Evolutionary conservation across 2,329 filamentous ascomycete species (phyloP).

Genomic region (Pestalotiopsis sp.): DNA sequence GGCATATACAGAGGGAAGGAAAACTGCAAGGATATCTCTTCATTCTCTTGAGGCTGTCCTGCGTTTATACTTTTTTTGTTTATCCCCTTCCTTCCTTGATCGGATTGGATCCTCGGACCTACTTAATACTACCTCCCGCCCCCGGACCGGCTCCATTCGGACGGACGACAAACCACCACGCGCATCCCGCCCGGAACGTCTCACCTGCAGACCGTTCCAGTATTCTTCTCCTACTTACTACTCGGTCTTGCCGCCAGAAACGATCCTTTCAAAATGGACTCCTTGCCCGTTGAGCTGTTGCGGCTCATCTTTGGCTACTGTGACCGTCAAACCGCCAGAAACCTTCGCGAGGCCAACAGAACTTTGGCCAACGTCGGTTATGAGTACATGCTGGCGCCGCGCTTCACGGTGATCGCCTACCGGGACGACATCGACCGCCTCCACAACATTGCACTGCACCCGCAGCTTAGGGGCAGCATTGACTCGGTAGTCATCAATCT

Average conservation of each 20-base stretch:
- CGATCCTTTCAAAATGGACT: constrained; percentile 28
- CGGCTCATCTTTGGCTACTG: constrained; percentile 45
- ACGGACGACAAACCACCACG: neutral
- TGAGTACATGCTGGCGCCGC: constrained; percentile 42
- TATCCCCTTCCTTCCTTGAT: too few relatives aligned
- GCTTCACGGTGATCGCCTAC: constrained; percentile 46
- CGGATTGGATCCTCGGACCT: neutral
- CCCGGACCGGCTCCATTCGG: constrained; percentile 4
- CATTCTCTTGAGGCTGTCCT: neutral
- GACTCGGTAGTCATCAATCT: constrained; percentile 48
- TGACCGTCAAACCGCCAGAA: constrained; percentile 38
- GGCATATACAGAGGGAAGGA: neutral
- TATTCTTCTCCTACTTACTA: neutral
- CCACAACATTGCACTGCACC: constrained; percentile 44
- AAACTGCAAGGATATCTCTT: neutral
- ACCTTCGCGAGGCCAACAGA: constrained; percentile 41
- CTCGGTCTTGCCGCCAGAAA: neutral
- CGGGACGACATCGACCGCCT: constrained; percentile 47
- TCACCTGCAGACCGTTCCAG: neutral
- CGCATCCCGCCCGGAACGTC: neutral
- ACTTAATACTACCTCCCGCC: neutral
- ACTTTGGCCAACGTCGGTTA: constrained; percentile 44
- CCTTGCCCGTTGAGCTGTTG: constrained; percentile 42
- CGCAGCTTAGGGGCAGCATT: constrained; percentile 43
- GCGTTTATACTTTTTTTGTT: neutral